phyloP scores from a whole-genome alignment of 2,329 filamentous ascomycete species.

The Aspergillus sp. region DNA sequence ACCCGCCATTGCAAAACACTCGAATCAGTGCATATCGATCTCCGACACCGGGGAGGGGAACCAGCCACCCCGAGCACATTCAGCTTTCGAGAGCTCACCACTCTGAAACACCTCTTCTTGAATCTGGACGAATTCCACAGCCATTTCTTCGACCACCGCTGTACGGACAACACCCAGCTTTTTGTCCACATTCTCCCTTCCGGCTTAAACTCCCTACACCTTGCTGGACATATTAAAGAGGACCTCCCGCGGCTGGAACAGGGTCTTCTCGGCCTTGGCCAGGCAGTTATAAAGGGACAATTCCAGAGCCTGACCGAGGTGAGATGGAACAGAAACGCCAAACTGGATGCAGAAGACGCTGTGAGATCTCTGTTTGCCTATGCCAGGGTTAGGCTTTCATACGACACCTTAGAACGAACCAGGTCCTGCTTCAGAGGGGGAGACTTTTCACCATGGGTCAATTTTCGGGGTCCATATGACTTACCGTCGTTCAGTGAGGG shows the following conservation, averaged over 20 bases:
- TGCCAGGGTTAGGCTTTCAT: accelerated
- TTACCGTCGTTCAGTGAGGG: too few relatives aligned
- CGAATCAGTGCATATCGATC: neutral
- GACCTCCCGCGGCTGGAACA: neutral
- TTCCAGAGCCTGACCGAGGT: neutral
- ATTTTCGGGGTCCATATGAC: too few relatives aligned
- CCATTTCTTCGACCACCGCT: neutral
- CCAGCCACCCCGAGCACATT: neutral
- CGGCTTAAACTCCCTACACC: neutral
- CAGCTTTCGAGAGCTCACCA: neutral
- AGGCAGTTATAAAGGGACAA: accelerated
- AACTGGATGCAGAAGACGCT: neutral
- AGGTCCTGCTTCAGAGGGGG: accelerated
- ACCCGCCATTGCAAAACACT: neutral
- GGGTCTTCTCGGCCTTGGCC: neutral
- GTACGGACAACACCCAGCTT: neutral
- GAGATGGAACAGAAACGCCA: neutral
- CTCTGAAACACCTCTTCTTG: neutral
- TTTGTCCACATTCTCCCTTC: neutral
- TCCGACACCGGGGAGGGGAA: neutral
- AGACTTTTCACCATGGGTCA: neutral
- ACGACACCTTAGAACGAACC: neutral
- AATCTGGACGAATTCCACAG: neutral
- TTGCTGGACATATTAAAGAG: neutral
- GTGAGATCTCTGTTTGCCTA: neutral